phyloP scores from a whole-genome alignment of 129 eudicot species.

The Flaveria robusta region DNA sequence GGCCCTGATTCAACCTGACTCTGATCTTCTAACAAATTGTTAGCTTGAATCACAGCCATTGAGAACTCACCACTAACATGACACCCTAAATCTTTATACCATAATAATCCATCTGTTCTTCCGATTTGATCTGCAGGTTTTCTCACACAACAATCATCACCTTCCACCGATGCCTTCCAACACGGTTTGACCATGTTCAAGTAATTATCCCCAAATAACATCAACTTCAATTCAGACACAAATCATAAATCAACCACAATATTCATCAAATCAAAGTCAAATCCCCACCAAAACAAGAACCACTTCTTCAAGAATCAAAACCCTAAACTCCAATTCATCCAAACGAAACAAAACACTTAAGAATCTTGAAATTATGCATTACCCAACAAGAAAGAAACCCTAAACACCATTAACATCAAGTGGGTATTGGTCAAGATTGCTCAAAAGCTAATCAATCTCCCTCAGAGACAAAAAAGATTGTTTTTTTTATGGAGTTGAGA shows the following conservation, averaged over 20 bases:
- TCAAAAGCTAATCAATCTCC: slow-evolving; percentile 28
- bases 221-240: slow-evolving; percentile 21
- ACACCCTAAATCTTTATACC: slow-evolving; percentile 79
- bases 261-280: slow-evolving; percentile 32
- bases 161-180: slow-evolving; percentile 70
- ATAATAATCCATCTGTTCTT: slow-evolving; percentile 70
- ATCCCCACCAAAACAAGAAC: slow-evolving; percentile 33
- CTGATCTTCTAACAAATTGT: slow-evolving; percentile 81
- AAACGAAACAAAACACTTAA: slow-evolving; percentile 40
- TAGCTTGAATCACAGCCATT: slow-evolving; percentile 94
- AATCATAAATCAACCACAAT: slow-evolving; percentile 36
- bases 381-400: slow-evolving; percentile 49
- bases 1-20: slow-evolving; percentile 90
- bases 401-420: slow-evolving; percentile 58
- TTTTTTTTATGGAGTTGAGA: slow-evolving; percentile 50
- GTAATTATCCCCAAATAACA: slow-evolving; percentile 47
- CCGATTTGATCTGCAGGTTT: slow-evolving; percentile 54
- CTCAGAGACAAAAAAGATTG: slow-evolving; percentile 41
- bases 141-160: slow-evolving; percentile 47
- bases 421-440: slow-evolving; percentile 62
- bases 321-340: slow-evolving; percentile 17
- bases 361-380: slow-evolving; percentile 41
- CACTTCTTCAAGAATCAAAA: slow-evolving; percentile 24
- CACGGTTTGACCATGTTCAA: slow-evolving; percentile 67
- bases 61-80: slow-evolving; percentile 88